Conservation (phyloP, 176 grass and related monocot species). For the Carex littledalei region DNA sequence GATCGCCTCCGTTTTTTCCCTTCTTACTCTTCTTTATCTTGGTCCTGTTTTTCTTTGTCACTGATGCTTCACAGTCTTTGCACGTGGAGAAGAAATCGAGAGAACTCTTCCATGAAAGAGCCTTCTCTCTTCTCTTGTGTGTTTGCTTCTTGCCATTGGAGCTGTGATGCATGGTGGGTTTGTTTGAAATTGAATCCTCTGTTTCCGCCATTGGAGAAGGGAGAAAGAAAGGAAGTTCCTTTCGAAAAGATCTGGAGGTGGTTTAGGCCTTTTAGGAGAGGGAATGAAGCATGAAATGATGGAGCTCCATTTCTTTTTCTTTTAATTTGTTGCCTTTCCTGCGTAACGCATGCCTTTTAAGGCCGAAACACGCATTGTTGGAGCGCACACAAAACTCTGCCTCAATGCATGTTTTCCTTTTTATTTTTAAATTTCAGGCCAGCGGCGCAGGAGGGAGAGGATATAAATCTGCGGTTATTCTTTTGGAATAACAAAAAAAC, state of each 20-base stretch:
- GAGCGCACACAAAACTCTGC: not conserved
- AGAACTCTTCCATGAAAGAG: slow-evolving; percentile 20
- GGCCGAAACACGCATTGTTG: not conserved
- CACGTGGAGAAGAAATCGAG: slow-evolving; percentile 22
- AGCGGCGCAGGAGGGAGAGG: not conserved
- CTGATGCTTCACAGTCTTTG: slow-evolving; percentile 25
- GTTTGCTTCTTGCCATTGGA: slow-evolving; percentile 21
- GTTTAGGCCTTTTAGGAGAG: not conserved
- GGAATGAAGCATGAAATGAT: slow-evolving; percentile 8
- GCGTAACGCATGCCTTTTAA: slow-evolving; percentile 21
- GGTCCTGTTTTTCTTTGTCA: not conserved
- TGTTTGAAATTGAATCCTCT: slow-evolving; percentile 18
- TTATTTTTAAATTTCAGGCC: not conserved
- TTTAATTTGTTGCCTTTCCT: not conserved
- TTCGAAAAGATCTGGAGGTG: not conserved
- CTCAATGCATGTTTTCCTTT: not conserved
- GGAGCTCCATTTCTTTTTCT: not conserved
- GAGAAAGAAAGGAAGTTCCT: not conserved
- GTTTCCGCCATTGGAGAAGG: slow-evolving; percentile 45
- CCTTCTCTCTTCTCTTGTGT: slow-evolving; percentile 19
- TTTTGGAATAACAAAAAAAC: too few relatives aligned
- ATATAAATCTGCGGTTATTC: too few relatives aligned
- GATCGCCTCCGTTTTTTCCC: not conserved
- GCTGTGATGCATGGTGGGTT: slow-evolving; percentile 1
- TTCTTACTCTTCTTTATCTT: not conserved